Percentiles rank a stretch among this genome's conserved stretches.
phyloP scores from a whole-genome alignment of 2,329 filamentous ascomycete genomes.

The Colletotrichum falcatum region DNA sequence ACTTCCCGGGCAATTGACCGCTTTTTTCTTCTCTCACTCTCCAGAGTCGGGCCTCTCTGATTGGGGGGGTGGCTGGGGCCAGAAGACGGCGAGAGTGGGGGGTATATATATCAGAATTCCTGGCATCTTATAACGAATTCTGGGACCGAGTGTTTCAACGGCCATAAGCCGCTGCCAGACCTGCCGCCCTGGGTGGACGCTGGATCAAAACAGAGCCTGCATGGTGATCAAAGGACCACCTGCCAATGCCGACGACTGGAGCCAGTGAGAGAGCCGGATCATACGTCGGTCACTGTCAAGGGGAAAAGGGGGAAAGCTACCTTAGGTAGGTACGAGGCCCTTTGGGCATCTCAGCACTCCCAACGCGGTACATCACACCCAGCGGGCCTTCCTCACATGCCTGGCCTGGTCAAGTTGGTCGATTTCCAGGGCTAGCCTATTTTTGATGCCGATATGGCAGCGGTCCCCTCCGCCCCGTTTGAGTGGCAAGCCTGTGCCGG shows the following conservation, averaged over 20 bases:
- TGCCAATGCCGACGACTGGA: conserved; percentile 1
- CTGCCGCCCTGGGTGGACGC: conserved; percentile 17
- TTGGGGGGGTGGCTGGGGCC: conserved; percentile 9
- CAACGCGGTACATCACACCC: conserved; percentile 32
- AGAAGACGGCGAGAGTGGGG: conserved; percentile 24
- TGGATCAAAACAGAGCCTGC: conserved; percentile 2
- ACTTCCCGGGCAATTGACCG: conserved; percentile 28
- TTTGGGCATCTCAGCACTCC: conserved; percentile 24
- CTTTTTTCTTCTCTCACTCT: conserved; percentile 17
- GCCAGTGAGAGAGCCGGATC: conserved; percentile 24
- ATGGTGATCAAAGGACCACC: conserved; percentile 2
- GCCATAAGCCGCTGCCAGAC: conserved; percentile 24
- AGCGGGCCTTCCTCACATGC: conserved; percentile 10
- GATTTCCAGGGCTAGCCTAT: not conserved
- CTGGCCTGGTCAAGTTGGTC: not conserved
- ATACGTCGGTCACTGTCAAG: conserved; percentile 21
- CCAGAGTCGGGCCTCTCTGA: conserved; percentile 8
- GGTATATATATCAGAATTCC: conserved; percentile 35
- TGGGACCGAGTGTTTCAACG: conserved; percentile 37
- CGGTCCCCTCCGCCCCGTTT: not conserved
- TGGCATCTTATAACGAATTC: conserved; percentile 24
- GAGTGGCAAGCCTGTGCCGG: not conserved
- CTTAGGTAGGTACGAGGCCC: not conserved
- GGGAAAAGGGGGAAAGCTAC: conserved; percentile 1
- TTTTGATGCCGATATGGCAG: not conserved